phyloP scores from a whole-genome alignment of 208 protist species.

The Crithidia mellificae region DNA sequence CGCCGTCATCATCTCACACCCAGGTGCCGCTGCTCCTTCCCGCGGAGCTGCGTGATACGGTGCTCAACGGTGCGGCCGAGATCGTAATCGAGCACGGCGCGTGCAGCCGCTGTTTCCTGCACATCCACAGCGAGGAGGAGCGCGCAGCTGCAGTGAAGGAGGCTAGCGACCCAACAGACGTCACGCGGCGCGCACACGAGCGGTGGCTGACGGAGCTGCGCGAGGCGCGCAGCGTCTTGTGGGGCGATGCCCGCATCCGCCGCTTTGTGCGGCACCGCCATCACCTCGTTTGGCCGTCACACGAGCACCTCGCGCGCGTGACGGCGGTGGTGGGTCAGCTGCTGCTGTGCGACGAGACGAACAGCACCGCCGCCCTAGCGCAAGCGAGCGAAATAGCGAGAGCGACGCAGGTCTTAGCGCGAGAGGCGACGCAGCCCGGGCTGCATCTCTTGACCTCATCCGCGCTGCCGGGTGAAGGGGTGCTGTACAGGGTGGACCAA shows the following conservation, averaged over 20 bases:
- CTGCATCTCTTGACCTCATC: slow-evolving; percentile 63
- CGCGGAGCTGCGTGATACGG: slow-evolving; percentile 36
- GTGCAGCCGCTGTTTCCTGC: slow-evolving; percentile 50
- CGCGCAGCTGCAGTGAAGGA: slow-evolving; percentile 36
- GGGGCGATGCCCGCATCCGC: slow-evolving; percentile 39
- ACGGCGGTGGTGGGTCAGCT: slow-evolving; percentile 54
- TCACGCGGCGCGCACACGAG: slow-evolving; percentile 30
- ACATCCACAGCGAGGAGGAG: slow-evolving; percentile 70
- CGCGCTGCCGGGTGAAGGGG: slow-evolving; percentile 40
- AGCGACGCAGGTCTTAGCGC: slow-evolving; percentile 44
- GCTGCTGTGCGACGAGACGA: slow-evolving; percentile 41
- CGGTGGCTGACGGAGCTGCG: slow-evolving; percentile 45
- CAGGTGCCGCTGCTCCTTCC: slow-evolving; percentile 34
- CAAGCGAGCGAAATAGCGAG: slow-evolving; percentile 34
- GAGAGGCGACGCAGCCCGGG: slow-evolving; percentile 49
- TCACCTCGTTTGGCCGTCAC: slow-evolving; percentile 56
- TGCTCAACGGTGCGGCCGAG: slow-evolving; percentile 53
- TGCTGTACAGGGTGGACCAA: slow-evolving; percentile 34
- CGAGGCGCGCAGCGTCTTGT: slow-evolving; percentile 59
- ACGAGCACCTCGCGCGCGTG: slow-evolving; percentile 38
- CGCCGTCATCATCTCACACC: no score
- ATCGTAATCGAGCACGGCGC: slow-evolving; percentile 51
- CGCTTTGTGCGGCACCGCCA: slow-evolving; percentile 47
- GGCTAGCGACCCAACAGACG: not conserved
- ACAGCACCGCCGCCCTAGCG: slow-evolving; percentile 21